A percentile compares a stretch with the other conserved stretches of the same genome.
phyloP scores from a whole-genome alignment of 2,329 filamentous ascomycete species.

The Pyrenophora graminea region DNA sequence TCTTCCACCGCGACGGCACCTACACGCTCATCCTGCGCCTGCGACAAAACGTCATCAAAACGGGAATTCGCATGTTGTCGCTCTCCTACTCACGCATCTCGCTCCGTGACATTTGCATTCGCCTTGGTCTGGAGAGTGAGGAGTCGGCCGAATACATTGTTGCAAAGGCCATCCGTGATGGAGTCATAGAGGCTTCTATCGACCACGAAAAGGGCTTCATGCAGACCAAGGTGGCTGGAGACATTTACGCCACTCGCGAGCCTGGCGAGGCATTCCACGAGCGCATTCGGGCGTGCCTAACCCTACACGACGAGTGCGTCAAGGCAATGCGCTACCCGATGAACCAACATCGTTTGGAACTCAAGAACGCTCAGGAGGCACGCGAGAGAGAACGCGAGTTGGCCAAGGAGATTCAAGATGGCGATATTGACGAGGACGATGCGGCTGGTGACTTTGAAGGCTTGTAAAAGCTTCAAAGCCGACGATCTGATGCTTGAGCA shows the following conservation, averaged over 20 bases:
- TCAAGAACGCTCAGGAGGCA: conserved; percentile 99
- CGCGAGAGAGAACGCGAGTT: conserved; percentile 93
- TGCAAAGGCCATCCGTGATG: conserved; percentile 95
- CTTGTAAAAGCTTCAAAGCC: conserved; percentile 62
- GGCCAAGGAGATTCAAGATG: conserved; percentile 98
- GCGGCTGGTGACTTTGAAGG: conserved; percentile 94
- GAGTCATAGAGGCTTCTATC: conserved; percentile 92
- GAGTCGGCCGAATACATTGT: conserved; percentile 99
- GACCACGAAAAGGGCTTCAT: conserved; percentile 96
- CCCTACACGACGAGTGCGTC: conserved; percentile 94
- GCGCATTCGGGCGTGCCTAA: conserved; percentile 87
- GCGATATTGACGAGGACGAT: conserved; percentile 95
- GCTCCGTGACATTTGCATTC: conserved; percentile 94
- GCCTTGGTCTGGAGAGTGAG: conserved; percentile 88
- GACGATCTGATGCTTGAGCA: conserved; percentile 5
- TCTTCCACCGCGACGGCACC: conserved; percentile 90
- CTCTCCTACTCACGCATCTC: conserved; percentile 97
- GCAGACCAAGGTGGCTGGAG: conserved; percentile 96
- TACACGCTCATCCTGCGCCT: conserved; percentile 94
- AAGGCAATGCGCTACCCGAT: conserved; percentile 99
- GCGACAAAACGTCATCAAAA: conserved; percentile 99
- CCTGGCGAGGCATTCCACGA: conserved; percentile 98
- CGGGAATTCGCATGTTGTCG: conserved; percentile 98
- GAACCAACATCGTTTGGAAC: conserved; percentile 96
- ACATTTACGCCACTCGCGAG: conserved; percentile 94